Conservation (phyloP, 2,329 filamentous ascomycete genomes). For the Chaetomium strumarium region DNA sequence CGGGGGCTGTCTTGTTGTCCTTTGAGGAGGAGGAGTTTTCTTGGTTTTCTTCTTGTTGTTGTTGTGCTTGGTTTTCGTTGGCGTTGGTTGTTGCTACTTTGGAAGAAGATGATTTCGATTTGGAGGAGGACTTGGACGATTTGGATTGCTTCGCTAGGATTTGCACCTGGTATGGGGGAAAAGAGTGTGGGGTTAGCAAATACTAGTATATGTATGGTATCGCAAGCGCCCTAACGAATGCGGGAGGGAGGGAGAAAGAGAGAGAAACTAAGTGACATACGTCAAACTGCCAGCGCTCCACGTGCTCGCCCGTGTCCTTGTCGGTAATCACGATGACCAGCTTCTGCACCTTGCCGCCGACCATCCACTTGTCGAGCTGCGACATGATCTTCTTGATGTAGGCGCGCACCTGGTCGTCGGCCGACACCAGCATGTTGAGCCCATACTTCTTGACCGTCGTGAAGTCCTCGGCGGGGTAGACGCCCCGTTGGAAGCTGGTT, state of each 20-base stretch:
- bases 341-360: constrained; percentile 92
- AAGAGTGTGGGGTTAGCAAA: no score
- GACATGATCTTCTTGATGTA: constrained; percentile 99
- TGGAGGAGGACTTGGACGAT: constrained; percentile 33
- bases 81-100: constrained; percentile 41
- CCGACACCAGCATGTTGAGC: constrained; percentile 93
- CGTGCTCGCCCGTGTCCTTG: constrained; percentile 93
- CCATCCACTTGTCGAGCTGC: constrained; percentile 97
- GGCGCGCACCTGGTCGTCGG: constrained; percentile 96
- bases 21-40: constrained; percentile 55
- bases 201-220: no score
- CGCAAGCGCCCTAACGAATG: no score
- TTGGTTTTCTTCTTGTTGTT: constrained; percentile 34
- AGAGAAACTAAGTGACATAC: constrained; percentile 42
- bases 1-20: background rate
- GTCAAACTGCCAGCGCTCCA: constrained; percentile 98
- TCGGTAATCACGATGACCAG: constrained; percentile 94
- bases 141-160: constrained; percentile 31
- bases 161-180: constrained; percentile 33
- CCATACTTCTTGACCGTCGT: constrained; percentile 98
- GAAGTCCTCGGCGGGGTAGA: constrained; percentile 94
- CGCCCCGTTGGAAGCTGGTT: constrained; percentile 72
- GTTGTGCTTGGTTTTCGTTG: constrained; percentile 30
- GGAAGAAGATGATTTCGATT: constrained; percentile 51
- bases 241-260: background rate